Evolutionary conservation across 2,329 filamentous ascomycete genomes (phyloP), one percentile per base, ranked within the genome.

Genomic region (Aspergillus tanneri): DNA sequence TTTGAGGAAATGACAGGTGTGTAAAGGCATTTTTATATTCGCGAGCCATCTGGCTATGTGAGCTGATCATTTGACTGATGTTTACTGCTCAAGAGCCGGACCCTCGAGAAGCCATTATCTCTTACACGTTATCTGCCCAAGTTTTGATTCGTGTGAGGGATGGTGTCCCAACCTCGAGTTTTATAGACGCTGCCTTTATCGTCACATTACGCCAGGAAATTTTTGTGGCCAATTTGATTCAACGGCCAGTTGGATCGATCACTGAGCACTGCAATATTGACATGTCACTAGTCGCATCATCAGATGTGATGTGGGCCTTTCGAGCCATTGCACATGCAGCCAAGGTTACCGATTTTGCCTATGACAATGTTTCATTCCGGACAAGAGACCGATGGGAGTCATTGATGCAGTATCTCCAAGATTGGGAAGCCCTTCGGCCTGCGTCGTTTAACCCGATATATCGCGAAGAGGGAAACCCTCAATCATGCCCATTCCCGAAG

Each of bases 131-230:
- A 25, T 44, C 42, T 14, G 42, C 42, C 8, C 42, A 36, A 14
- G 19, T 44, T 28, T 23, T 36, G 11, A 19, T 44, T 16, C 28
- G 42, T 2, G 36, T 44, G 1, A 44, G 27, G 25, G 42, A 35
- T 18, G 45, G 45, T 11, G 22, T 47, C 28, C 25, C 3, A 6
- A n/a, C 25, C 9, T 35, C 45, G 4, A 39, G 37, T 6, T 47
- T 47, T 28, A 47, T 27, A 5, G 45, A 47, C 22, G 45, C 45
- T 7, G 45, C 37, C 14, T 41, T 41, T 14, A 32, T 47, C 9
- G 45, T 47, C 10, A 36, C 32, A n/a, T n/a, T 42, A 14, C 37
- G 37, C n/a, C 38, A 41, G 12, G 45, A 47, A 5, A 47, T 42
- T 14, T 32, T 41, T 4, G 30, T 47, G 16, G 36, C 37, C 8